Conservation (phyloP, 371 early-diverging fungal species). For the Apophysomyces elegans region DNA sequence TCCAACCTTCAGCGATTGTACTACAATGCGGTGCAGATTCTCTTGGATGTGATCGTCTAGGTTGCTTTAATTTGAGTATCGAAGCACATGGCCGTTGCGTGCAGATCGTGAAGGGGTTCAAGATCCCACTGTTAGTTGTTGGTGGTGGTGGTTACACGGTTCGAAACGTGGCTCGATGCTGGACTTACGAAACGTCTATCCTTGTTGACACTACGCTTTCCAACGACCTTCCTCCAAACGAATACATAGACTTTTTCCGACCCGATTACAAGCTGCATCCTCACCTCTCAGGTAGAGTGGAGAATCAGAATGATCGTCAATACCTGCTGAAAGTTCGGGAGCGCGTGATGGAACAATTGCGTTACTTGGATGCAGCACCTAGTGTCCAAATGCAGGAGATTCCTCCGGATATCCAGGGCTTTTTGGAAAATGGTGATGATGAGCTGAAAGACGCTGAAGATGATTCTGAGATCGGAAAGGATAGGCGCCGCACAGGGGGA, state of each 20-base stretch:
- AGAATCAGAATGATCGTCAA: slow-evolving; percentile 89
- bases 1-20: slow-evolving; percentile 85
- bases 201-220: slow-evolving; percentile 77
- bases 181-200: slow-evolving; percentile 95
- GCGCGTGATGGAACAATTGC: slow-evolving; percentile 90
- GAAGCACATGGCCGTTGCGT: slow-evolving; percentile 93
- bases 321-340: slow-evolving; percentile 82
- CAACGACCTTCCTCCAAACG: slow-evolving; percentile 76
- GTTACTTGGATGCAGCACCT: slow-evolving; percentile 91
- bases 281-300: slow-evolving; percentile 71
- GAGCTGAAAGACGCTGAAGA: slow-evolving; percentile 59
- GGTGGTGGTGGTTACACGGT: slow-evolving; percentile 98
- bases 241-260: slow-evolving; percentile 78
- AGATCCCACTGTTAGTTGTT: slow-evolving; percentile 83
- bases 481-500: slow-evolving; percentile 33
- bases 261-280: slow-evolving; percentile 91
- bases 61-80: slow-evolving; percentile 90
- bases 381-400: slow-evolving; percentile 96
- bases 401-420: slow-evolving; percentile 82
- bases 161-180: slow-evolving; percentile 91
- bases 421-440: slow-evolving; percentile 61
- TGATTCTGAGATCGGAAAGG: slow-evolving; percentile 59
- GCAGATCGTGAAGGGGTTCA: slow-evolving; percentile 79
- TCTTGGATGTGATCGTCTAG: slow-evolving; percentile 89
- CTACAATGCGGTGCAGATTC: slow-evolving; percentile 98